Evolutionary conservation across 2,329 filamentous ascomycete genomes (phyloP), one percentile per base, ranked within the genome.

Genomic region (Chaetomiaceae sp.): DNA sequence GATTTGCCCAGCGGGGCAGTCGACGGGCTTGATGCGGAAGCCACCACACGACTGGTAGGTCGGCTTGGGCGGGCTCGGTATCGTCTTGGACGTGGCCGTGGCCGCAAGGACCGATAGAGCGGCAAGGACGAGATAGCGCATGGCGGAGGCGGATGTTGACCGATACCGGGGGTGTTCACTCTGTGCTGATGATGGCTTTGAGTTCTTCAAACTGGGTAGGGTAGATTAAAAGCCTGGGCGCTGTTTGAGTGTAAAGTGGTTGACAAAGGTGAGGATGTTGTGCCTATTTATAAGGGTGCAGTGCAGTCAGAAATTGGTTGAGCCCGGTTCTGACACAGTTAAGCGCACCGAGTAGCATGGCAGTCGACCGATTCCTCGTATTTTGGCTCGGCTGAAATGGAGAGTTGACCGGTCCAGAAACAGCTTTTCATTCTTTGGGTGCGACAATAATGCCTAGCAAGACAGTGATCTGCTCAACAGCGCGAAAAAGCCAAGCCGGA

Each of bases 11-110:
- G 39, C 20, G 32, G 52, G 43, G 43, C 57, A 58, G 8, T 24
- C 22, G 29, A 47, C 22, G n/a, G 52, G 55, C 19, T 47, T 33
- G 37, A 48, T 26, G 32, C 56, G 53, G 45, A 54, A 52, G 4
- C 59, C 59, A 39, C 59, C 59, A 51, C 59, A 61, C 35, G 51
- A 50, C 37, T 45, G 36, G 43, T 58, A 60, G 12, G 42, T 53
- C 9, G 45, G 43, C 27, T 47, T 42, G 20, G 45, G 42, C 15
- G 46, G 32, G 17, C 12, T 20, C 2, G 42, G 22, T 2, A 43
- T 38, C n/a, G 49, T 52, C 32, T 36, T 42, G 18, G 42, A 30
- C 1, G 46, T 51, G 7, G 37, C 37, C n/a, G 42, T 29, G 17
- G 39, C 30, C n/a, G 40, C 41, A 14, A 52, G 41, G 26, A 52